Evolutionary conservation across 1,284 basidiomycete species (phyloP), one percentile per base, ranked within the genome.

Genomic region (Sporisorium exsertum): DNA sequence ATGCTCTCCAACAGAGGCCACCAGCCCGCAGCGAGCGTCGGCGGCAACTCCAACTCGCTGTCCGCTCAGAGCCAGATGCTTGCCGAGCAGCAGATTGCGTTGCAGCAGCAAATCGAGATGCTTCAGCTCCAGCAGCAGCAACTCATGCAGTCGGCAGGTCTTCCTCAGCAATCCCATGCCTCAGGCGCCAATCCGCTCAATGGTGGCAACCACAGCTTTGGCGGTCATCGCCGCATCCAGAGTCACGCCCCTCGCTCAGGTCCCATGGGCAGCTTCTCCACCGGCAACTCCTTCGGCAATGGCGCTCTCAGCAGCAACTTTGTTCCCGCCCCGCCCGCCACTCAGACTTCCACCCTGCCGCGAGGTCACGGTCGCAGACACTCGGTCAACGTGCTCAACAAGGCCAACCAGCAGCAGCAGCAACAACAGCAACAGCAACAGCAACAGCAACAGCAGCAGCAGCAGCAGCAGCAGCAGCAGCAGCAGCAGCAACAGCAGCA

Each of bases 361-460:
- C 91, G 92, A 72, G 93, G 93, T 29, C 96, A 99, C 85, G 92
- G 93, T 52, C 90, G 96, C 62, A 90, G 96, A 72, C 95, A 97
- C 87, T 96, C 94, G 79, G 93, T 97, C 74, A 97, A 96, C 80
- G 93, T 96, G 45, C 81, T 85, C 76, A 86, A 85, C 82, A 86
- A 87, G 72, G 70, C 84, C 40, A 84, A 72, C n/a, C 71, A 75
- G 64, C 70, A 67, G 27, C 74, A 73, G 56, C 75, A 70, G 49
- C 64, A 55, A 24, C 59, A 58, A 22, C 74, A 70, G 35, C 62
- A 57, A 7, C 51, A 62, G 16, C 70, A 69, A 37, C 60, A 59
- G 18, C 53, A 55, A 10, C 53, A 56, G 15, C 58, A 68, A 15
- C 56, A 53, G 8, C 62, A 58, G 26, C 62, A 64, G 42, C 50